Conservation (phyloP, 75 land plant species). For the Sequoia sempervirens region DNA sequence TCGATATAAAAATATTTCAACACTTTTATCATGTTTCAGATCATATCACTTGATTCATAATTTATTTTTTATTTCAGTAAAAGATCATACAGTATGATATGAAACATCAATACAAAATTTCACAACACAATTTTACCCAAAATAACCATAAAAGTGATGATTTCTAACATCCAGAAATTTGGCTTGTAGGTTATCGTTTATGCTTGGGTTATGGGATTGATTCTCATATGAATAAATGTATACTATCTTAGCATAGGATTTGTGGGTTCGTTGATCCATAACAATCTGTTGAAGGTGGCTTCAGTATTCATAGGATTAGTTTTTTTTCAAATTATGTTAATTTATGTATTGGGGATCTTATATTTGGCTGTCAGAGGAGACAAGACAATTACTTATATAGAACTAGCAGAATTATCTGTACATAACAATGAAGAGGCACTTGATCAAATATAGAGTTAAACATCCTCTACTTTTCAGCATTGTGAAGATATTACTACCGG, state of each 20-base stretch:
- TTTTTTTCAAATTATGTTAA: not conserved
- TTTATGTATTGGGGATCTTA: conserved; percentile 1
- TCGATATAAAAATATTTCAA: no score
- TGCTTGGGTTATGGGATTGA: not conserved
- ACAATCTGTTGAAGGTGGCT: not conserved
- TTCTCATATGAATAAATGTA: not conserved
- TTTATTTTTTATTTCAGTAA: no score
- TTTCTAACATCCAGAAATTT: not conserved
- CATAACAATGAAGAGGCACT: no score
- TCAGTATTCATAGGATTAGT: not conserved
- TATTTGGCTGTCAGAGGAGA: conserved; percentile 7
- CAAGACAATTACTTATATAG: not conserved
- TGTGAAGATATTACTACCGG: no score
- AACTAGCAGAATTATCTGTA: not conserved
- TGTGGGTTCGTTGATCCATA: not conserved
- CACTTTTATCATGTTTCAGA: no score
- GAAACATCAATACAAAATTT: no score
- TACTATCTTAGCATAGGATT: not conserved
- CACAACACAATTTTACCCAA: no score
- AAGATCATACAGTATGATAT: no score
- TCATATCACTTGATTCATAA: no score
- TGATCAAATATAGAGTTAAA: no score
- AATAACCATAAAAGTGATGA: not conserved
- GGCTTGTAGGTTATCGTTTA: not conserved
- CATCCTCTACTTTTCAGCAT: no score